phyloP scores from a whole-genome alignment of 2,329 filamentous ascomycete species.

The Colletotrichum salicis region DNA sequence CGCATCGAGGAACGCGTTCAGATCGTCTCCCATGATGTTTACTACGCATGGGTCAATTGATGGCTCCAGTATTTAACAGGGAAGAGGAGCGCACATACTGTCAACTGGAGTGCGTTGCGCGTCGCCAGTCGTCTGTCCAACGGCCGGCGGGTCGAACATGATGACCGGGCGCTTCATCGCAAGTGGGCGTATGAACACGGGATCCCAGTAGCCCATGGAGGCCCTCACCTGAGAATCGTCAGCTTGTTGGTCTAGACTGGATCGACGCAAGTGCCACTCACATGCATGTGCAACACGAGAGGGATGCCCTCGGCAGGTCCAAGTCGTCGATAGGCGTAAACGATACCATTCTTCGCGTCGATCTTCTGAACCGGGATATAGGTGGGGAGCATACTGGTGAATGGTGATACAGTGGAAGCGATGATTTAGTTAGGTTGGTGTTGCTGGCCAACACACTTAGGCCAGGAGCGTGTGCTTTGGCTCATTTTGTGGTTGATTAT shows the following conservation, averaged over 20 bases:
- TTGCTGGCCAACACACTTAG: too few relatives aligned
- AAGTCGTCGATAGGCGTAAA: constrained; percentile 20
- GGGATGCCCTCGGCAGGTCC: constrained; percentile 11
- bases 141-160: constrained; percentile 26
- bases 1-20: constrained; percentile 24
- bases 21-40: constrained; percentile 17
- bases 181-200: constrained; percentile 14
- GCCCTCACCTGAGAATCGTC: constrained; percentile 13
- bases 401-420: too few relatives aligned
- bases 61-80: rapidly evolving
- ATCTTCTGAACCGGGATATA: constrained; percentile 24
- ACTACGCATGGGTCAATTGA: constrained; percentile 2
- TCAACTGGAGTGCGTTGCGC: constrained; percentile 9
- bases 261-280: neutral
- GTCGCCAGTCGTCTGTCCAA: constrained; percentile 13
- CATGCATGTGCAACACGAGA: constrained; percentile 27
- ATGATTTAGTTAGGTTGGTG: too few relatives aligned
- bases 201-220: constrained; percentile 29
- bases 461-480: too few relatives aligned
- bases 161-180: constrained; percentile 19
- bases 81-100: neutral
- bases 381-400: constrained; percentile 6
- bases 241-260: neutral
- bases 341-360: constrained; percentile 18
- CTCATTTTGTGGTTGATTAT: too few relatives aligned